A percentile compares a stretch with the other conserved stretches of the same genome.
Evolutionary conservation across 139 green algal species (phyloP).

Genomic region (Chara braunii): DNA sequence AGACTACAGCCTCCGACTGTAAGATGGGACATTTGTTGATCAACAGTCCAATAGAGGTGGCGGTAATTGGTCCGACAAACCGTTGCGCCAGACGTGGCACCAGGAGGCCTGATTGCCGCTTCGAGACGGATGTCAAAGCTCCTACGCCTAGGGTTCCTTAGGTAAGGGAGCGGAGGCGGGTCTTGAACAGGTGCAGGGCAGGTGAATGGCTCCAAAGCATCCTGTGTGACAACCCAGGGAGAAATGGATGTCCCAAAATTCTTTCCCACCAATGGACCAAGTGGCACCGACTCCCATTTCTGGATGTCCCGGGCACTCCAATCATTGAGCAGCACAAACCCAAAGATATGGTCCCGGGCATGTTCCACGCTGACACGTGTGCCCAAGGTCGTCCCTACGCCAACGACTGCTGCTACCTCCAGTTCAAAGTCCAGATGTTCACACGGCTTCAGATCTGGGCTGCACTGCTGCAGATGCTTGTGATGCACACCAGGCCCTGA

Average conservation of each 20-base stretch:
- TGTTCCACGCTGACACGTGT: constrained; percentile 47
- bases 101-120: constrained; percentile 30
- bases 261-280: constrained; percentile 89
- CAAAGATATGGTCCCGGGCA: constrained; percentile 77
- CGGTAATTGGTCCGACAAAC: constrained; percentile 55
- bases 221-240: constrained; percentile 84
- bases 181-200: constrained; percentile 44
- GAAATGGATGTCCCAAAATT: constrained; percentile 77
- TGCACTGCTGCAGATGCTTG: not conserved
- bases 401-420: constrained; percentile 84
- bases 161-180: constrained; percentile 66
- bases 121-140: constrained; percentile 70
- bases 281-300: constrained; percentile 82
- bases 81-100: not conserved
- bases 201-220: constrained; percentile 76
- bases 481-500: not conserved
- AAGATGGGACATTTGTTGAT: constrained; percentile 92
- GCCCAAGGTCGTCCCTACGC: constrained; percentile 69
- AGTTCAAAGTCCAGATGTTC: constrained; percentile 80
- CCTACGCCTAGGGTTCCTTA: constrained; percentile 39
- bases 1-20: constrained; percentile 79
- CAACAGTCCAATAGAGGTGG: constrained; percentile 75
- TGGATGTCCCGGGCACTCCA: constrained; percentile 90
- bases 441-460: constrained; percentile 46
- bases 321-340: constrained; percentile 88